Base-by-base conservation (phyloP, 306 rosid genomes). In the Prunus kanzakura region DNA sequence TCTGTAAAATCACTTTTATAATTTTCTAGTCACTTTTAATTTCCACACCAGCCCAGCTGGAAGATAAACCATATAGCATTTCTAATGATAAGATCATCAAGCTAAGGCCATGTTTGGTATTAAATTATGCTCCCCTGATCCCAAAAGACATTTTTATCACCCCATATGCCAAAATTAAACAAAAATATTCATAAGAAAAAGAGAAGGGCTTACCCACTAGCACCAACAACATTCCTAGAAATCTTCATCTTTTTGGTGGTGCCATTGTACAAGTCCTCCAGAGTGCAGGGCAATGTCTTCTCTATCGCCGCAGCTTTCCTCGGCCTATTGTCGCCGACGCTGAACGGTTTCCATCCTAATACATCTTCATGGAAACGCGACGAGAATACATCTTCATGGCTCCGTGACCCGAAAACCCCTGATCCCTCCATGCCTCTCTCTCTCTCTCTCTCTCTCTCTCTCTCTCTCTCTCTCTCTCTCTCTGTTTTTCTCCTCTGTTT, bases 201-300 rank as follows among this genome's bases (percentile, higher is more conserved):
- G 12, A 12, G 3, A 12, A 41, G 27, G 57, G 56, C 93, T 90
- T 74, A 92, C 98, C 98, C 97, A 57, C 69, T 87, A 63, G 89
- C 67, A 88, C 91, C 96, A 9, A 74, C 22, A 70, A 90, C 93
- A 74, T 92, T 93, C 85, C 93, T 86, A 12, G 92, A 89, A 71
- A 94, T 90, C 88, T 94, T 94, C 97, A 94, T 87, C 85, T 92
- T 94, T 73, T 89, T 94, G n/a, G 89, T 91, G 67, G 96, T 89
- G 23, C 98, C 98, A 63, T 86, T 89, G 62, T 90, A 90, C 86
- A 94, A 81, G 78, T 94, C 96, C 83, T 92, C 96, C 84, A 94
- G 82, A 88, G 84, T 90, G 81, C 97, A 94, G 8, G 82, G 88
- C 77, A 94, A 41, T 46, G 85, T 79, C 78, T 75, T 85, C 85